Evolutionary conservation across 805 yeast genomes (phyloP), one percentile per base, ranked within the genome.

Genomic region (Tetrapisispora arboricola): DNA sequence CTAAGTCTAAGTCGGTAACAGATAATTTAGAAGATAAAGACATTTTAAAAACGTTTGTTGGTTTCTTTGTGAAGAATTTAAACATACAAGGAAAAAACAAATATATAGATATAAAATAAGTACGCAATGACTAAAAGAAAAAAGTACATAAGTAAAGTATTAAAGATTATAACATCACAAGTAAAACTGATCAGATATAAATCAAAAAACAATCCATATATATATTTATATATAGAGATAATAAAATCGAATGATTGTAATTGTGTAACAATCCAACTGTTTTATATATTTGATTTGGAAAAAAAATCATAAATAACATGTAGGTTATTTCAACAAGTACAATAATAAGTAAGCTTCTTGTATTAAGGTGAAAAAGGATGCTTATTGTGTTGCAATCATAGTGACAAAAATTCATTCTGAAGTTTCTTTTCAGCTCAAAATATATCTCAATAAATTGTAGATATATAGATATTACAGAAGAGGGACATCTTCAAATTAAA

Each of bases 21-120:
- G 96, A 81, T 58, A 92, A 76, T 72, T 92, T 92, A 69, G 75
- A 84, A 44, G 95, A 78, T 65, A 92, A 78, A 55, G 98, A 94
- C 98, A 92, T 92, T 48, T 41, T 59, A 26, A 28, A 24, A 17
- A 28, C 18, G 16, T 36, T 32, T 22, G 24, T 19, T 32, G 36
- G 39, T 29, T 36, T 36, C 13, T n/a, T 17, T 39, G 21, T 15
- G 18, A 30, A 24, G 11, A 18, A 10, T 27, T 19, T 36, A 28
- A 28, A 36, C 26, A 32, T 33, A 38, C 28, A 21, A 18, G 25
- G 18, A 6, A 27, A 38, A 18, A 13, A 20, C n/a, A 20, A 18
- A n/a, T n/a, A n/a, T n/a, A n/a, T n/a, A n/a, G n/a, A n/a, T n/a
- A n/a, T 7, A 33, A 27, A 28, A 17, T 12, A 32, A 17, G 15